Conservation (phyloP, 2,329 filamentous ascomycete genomes). For the Paraconiothyrium sp. region DNA sequence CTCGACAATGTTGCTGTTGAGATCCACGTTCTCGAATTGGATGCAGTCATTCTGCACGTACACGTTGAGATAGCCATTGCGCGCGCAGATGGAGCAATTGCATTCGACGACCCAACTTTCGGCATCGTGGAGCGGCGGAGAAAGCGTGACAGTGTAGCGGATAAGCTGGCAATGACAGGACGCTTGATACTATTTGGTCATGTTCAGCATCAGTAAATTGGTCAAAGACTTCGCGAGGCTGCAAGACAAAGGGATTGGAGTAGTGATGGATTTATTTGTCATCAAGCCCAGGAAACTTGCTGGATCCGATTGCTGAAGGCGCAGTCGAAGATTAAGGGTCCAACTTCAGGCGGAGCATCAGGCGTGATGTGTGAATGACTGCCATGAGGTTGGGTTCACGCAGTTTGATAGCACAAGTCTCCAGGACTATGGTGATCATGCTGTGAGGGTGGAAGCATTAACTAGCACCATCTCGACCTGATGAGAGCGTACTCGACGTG, state of each 20-base stretch:
- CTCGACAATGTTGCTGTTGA: slow-evolving; percentile 22
- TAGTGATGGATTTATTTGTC: not conserved
- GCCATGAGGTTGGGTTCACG: not conserved
- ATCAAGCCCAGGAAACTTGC: not conserved
- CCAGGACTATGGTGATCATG: not conserved
- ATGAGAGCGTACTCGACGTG: not conserved
- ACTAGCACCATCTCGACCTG: not conserved
- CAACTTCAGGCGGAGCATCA: not conserved
- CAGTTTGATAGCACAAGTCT: not conserved
- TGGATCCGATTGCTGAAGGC: not conserved
- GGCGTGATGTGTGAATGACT: not conserved
- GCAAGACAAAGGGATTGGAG: not conserved
- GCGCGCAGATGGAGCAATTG: slow-evolving; percentile 63
- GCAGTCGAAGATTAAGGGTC: not conserved
- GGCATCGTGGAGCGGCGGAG: slow-evolving; percentile 58
- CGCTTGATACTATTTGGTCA: slow-evolving; percentile 52
- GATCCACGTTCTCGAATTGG: slow-evolving; percentile 29
- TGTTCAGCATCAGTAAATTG: not conserved
- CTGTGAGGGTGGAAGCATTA: not conserved
- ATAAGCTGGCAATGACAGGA: slow-evolving; percentile 65
- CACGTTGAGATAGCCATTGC: slow-evolving; percentile 63
- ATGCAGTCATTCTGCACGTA: slow-evolving; percentile 38
- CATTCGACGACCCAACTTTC: slow-evolving; percentile 58
- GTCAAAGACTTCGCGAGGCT: not conserved
- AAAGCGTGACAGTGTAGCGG: slow-evolving; percentile 59